Evolutionary conservation across 371 early-diverging fungal species (phyloP).

Genomic region (Syncephalastrum sp.): DNA sequence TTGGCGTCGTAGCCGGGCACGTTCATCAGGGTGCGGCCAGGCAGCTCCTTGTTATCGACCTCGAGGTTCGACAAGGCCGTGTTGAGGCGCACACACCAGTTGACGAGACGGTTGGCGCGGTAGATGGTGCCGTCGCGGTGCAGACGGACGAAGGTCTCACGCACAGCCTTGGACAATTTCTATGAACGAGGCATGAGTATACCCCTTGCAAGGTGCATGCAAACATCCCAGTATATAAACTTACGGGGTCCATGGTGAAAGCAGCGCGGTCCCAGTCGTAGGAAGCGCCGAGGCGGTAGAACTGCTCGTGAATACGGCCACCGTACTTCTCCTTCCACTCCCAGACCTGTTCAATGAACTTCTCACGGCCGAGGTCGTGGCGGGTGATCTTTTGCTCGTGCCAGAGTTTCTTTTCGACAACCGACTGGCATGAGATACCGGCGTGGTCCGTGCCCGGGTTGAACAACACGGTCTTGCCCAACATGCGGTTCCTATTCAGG

Average conservation of each 20-base stretch:
- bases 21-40: slow-evolving; percentile 80
- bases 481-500: slow-evolving; percentile 88
- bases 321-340: slow-evolving; percentile 97
- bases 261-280: slow-evolving; percentile 93
- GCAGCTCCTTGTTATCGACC: slow-evolving; percentile 90
- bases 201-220: neutral
- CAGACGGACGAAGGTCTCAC: slow-evolving; percentile 94
- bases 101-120: slow-evolving; percentile 96
- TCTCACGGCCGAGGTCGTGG: slow-evolving; percentile 94
- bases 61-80: slow-evolving; percentile 99
- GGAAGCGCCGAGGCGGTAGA: slow-evolving; percentile 93
- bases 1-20: slow-evolving; percentile 91
- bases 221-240: slow-evolving; percentile 10
- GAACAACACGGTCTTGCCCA: slow-evolving; percentile 93
- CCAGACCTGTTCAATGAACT: slow-evolving; percentile 91
- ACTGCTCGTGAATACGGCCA: slow-evolving; percentile 86
- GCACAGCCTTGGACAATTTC: slow-evolving; percentile 82
- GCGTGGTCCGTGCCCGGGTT: slow-evolving; percentile 99
- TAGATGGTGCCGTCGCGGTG: slow-evolving; percentile 98
- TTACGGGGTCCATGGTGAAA: slow-evolving; percentile 96
- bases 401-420: slow-evolving; percentile 96
- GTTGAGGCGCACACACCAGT: slow-evolving; percentile 98
- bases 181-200: slow-evolving; percentile 15
- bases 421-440: slow-evolving; percentile 98
- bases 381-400: slow-evolving; percentile 81